These are phyloP conservation scores for Erysimum cheiranthoides DNA, from an alignment of 345 rosid genomes.

Conservation along the genomic window DNA sequence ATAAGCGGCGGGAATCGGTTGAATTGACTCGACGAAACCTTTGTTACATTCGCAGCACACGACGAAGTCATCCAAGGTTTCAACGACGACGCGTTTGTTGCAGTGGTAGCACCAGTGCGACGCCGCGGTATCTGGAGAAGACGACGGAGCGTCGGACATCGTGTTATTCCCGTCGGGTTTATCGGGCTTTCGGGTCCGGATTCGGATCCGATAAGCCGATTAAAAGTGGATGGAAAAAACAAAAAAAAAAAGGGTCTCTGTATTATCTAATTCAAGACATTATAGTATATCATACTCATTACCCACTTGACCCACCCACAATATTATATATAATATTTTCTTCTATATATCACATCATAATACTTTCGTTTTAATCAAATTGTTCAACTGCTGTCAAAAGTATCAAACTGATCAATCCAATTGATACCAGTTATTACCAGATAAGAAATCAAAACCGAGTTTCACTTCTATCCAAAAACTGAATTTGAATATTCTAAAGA, in stretches of 20 bases:
- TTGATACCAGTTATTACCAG: background rate
- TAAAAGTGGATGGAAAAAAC: background rate
- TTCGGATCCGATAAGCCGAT: conserved; percentile 43
- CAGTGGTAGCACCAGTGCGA: conserved; percentile 81
- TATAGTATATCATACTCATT: conserved; percentile 10
- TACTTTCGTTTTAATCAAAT: background rate
- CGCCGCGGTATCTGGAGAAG: conserved; percentile 38
- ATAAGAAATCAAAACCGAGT: background rate
- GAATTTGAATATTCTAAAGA: background rate
- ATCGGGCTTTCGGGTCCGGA: conserved; percentile 36
- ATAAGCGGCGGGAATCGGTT: conserved; percentile 46
- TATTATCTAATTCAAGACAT: conserved; percentile 22
- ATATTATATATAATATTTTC: background rate
- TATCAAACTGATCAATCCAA: conserved; percentile 1
- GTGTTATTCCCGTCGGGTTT: conserved; percentile 11
- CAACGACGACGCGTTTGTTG: conserved; percentile 67
- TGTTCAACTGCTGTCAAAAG: background rate
- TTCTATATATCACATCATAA: background rate
- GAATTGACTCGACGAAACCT: conserved; percentile 72
- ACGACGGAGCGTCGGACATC: conserved; percentile 63
- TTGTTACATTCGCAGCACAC: conserved; percentile 74
- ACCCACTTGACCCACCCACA: conserved; percentile 40
- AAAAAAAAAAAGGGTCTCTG: background rate
- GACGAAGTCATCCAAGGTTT: conserved; percentile 52
- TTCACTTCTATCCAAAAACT: background rate